These are phyloP conservation scores for Karstenula rhodostoma DNA, from an alignment of 2,329 filamentous ascomycete species.

Conservation along the genomic window DNA sequence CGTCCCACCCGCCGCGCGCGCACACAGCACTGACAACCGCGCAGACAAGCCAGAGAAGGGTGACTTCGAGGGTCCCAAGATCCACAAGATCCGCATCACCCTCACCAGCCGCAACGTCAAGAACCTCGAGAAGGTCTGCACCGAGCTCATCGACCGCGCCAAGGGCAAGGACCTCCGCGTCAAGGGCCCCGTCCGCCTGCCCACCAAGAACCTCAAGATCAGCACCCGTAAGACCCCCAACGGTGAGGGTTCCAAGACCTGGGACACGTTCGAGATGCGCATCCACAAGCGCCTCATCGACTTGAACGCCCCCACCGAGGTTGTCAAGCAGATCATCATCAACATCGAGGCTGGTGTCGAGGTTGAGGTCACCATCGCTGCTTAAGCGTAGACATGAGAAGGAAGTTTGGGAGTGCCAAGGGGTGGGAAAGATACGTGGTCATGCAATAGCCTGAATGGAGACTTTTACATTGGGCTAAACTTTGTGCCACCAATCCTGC, in stretches of 20 bases:
- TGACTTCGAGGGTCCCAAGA: slow-evolving; percentile 91
- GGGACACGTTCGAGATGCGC: slow-evolving; percentile 99
- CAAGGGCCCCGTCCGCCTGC: slow-evolving; percentile 97
- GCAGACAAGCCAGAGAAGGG: slow-evolving; percentile 87
- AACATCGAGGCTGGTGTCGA: slow-evolving; percentile 95
- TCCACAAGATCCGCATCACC: slow-evolving; percentile 98
- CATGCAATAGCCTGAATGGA: slow-evolving; percentile 35
- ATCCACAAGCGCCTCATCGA: slow-evolving; percentile 99
- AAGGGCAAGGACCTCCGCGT: slow-evolving; percentile 98
- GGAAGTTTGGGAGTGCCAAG: slow-evolving; percentile 21
- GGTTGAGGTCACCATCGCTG: slow-evolving; percentile 91
- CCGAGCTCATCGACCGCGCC: slow-evolving; percentile 97
- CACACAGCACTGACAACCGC: slow-evolving; percentile 20
- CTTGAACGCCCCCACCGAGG: slow-evolving; percentile 97
- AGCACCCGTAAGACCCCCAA: slow-evolving; percentile 98
- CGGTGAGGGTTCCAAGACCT: slow-evolving; percentile 99
- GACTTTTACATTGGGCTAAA: slow-evolving; percentile 32
- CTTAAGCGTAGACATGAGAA: slow-evolving; percentile 60
- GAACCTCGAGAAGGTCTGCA: slow-evolving; percentile 70
- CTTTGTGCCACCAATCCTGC: neutral
- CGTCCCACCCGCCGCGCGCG: slow-evolving; percentile 1
- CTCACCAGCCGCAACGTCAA: slow-evolving; percentile 93
- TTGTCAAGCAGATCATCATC: slow-evolving; percentile 96
- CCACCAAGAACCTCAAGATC: slow-evolving; percentile 96
- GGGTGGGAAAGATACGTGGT: slow-evolving; percentile 34